Percentiles rank a stretch among this genome's conserved stretches.
Evolutionary conservation across 306 rosid species (phyloP).

Genomic region (Hippophae gyantsensis): DNA sequence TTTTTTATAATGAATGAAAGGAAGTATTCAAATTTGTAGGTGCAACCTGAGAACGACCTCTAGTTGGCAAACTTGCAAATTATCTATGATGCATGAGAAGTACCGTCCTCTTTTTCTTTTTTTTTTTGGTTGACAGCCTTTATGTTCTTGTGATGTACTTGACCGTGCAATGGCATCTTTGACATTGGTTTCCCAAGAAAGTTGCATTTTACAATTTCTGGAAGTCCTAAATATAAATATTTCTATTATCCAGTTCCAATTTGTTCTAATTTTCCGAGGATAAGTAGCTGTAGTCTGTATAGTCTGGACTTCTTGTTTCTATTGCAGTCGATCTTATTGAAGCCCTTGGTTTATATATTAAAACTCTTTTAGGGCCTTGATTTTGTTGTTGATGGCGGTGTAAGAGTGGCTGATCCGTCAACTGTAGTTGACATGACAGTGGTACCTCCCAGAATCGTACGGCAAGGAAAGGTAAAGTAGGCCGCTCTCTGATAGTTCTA

Average conservation of each 20-base stretch:
- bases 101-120: no score
- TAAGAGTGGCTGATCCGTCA: slow-evolving; percentile 87
- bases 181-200: not conserved
- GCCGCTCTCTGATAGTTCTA: slow-evolving; percentile 4
- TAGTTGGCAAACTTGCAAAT: no score
- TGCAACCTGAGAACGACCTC: no score
- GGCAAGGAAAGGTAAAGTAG: slow-evolving; percentile 77
- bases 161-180: not conserved
- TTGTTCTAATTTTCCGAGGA: not conserved
- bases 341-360: slow-evolving; percentile 7
- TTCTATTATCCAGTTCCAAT: not conserved
- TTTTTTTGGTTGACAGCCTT: no score
- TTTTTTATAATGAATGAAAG: no score
- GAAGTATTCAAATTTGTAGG: no score
- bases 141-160: not conserved
- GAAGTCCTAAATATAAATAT: no score
- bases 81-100: no score
- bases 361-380: slow-evolving; percentile 69
- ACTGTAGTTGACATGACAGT: slow-evolving; percentile 87
- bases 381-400: slow-evolving; percentile 84
- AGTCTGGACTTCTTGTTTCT: not conserved
- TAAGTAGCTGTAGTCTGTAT: not conserved
- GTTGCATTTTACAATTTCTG: not conserved
- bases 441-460: slow-evolving; percentile 61
- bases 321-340: not conserved